These are phyloP conservation scores for Suillus hirtellus DNA, from an alignment of 768 basidiomycete genomes.

Conservation along the genomic window DNA sequence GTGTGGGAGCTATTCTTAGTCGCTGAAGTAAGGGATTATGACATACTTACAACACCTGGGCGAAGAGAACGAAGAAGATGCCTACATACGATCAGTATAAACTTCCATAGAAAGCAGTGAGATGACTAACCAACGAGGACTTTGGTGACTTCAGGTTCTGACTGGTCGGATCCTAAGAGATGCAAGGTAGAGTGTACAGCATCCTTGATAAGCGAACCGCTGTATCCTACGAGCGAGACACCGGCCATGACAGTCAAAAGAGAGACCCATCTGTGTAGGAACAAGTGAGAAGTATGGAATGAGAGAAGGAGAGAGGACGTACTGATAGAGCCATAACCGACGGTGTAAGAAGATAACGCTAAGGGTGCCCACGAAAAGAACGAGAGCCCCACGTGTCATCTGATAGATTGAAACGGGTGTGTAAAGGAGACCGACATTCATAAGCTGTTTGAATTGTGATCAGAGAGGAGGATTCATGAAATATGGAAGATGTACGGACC, in stretches of 20 bases:
- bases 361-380: conserved; percentile 90
- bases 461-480: not conserved
- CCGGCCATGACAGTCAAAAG: conserved; percentile 87
- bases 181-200: conserved; percentile 31
- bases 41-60: conserved; percentile 83
- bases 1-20: conserved; percentile 15
- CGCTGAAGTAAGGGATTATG: not conserved
- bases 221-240: conserved; percentile 82
- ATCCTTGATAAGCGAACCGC: conserved; percentile 86
- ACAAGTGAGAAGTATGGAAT: conserved; percentile 9
- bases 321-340: conserved; percentile 88
- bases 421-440: conserved; percentile 95
- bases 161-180: conserved; percentile 27
- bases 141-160: conserved; percentile 60
- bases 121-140: conserved; percentile 64
- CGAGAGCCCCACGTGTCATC: conserved; percentile 92
- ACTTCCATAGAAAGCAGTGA: conserved; percentile 19
- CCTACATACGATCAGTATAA: conserved; percentile 46
- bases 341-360: conserved; percentile 90
- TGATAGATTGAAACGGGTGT: conserved; percentile 98
- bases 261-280: conserved; percentile 73
- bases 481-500: conserved; percentile 45
- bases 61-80: conserved; percentile 88
- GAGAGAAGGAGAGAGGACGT: conserved; percentile 17
- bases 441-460: conserved; percentile 47